Percentiles rank a stretch among this genome's conserved stretches.
Evolutionary conservation across 2,329 filamentous ascomycete species (phyloP).

Genomic region (Zymoseptoria ardabiliae): DNA sequence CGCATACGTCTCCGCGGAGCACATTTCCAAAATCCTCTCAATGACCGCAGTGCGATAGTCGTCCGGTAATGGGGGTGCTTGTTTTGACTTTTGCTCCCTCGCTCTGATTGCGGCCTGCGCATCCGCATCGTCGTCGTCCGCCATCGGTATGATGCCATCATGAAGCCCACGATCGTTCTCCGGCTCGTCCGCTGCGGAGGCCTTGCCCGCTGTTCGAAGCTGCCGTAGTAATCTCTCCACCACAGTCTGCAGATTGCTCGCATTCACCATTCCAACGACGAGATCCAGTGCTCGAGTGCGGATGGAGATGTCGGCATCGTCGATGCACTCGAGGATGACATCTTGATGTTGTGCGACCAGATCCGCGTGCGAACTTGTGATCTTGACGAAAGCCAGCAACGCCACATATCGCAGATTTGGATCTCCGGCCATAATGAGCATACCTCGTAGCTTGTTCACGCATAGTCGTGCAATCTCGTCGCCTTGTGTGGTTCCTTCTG

Average conservation of each 20-base stretch:
- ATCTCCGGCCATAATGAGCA: conserved; percentile 89
- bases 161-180: conserved; percentile 41
- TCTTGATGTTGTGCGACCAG: conserved; percentile 90
- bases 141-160: conserved; percentile 40
- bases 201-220: conserved; percentile 58
- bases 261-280: conserved; percentile 87
- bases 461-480: conserved; percentile 91
- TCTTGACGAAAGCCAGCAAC: conserved; percentile 88
- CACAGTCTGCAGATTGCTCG: conserved; percentile 74
- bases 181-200: conserved; percentile 40
- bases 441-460: conserved; percentile 84
- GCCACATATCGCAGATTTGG: conserved; percentile 98
- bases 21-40: conserved; percentile 76
- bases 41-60: conserved; percentile 84
- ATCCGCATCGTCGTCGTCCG: conserved; percentile 53
- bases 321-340: conserved; percentile 92
- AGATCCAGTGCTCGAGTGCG: conserved; percentile 86
- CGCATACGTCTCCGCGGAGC: conserved; percentile 77
- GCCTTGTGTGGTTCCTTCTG: conserved; percentile 69
- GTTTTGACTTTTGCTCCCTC: conserved; percentile 41
- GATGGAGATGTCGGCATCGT: conserved; percentile 93
- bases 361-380: conserved; percentile 78
- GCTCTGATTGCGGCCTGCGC: conserved; percentile 49
- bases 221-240: conserved; percentile 84
- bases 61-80: conserved; percentile 62